These are phyloP conservation scores for Sporothrix luriei DNA, from an alignment of 2,329 filamentous ascomycete genomes.

Conservation along the genomic window DNA sequence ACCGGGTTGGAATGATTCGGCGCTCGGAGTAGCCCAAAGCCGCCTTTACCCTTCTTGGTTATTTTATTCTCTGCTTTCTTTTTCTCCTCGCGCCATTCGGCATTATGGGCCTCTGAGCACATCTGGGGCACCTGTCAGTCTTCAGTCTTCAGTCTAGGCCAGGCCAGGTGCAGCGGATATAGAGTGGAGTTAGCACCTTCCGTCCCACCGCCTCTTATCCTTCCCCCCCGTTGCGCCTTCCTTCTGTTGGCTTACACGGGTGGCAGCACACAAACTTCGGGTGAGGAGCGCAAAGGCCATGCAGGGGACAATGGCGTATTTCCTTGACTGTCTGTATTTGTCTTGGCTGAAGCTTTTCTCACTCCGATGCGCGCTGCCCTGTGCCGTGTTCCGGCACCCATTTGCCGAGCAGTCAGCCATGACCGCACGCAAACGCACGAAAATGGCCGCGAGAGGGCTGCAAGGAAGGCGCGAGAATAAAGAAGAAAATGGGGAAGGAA, in stretches of 20 bases:
- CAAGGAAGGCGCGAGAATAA: neutral
- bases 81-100: neutral
- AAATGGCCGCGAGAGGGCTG: neutral
- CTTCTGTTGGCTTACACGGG: slow-evolving; percentile 13
- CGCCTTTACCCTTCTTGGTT: neutral
- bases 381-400: slow-evolving; percentile 22
- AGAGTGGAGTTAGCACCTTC: neutral
- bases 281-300: too few species aligned
- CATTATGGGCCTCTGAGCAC: slow-evolving; percentile 13
- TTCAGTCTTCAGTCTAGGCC: neutral
- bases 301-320: neutral
- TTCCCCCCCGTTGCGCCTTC: slow-evolving; percentile 14
- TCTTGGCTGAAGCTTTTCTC: neutral
- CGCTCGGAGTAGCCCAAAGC: neutral
- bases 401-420: slow-evolving; percentile 23
- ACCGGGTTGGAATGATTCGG: slow-evolving; percentile 17
- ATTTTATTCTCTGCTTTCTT: neutral
- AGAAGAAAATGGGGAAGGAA: neutral
- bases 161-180: neutral
- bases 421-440: neutral
- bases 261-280: neutral
- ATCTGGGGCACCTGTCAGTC: slow-evolving; percentile 9
- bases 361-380: neutral
- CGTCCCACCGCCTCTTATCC: neutral
- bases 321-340: neutral